These are phyloP conservation scores for Phaeodactylum tricornutum DNA, from an alignment of 108 stramenopile genomes.

Conservation along the genomic window DNA sequence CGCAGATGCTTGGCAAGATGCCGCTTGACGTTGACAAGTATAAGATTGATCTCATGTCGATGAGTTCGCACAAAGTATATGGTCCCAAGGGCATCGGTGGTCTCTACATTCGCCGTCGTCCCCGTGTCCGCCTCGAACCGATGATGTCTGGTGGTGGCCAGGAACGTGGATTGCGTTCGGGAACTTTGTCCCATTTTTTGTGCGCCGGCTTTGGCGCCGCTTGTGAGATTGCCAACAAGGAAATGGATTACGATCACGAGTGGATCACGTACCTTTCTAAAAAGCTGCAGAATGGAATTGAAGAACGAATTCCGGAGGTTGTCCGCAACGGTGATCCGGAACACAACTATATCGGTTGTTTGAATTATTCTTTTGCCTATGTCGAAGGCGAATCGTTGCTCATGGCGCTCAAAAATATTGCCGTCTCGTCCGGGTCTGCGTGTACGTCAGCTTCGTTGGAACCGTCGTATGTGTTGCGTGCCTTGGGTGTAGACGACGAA, in stretches of 20 bases:
- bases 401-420: slow-evolving; percentile 98
- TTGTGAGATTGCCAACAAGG: slow-evolving; percentile 76
- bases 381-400: slow-evolving; percentile 97
- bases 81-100: slow-evolving; percentile 99
- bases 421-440: slow-evolving; percentile 94
- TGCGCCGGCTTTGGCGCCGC: slow-evolving; percentile 94
- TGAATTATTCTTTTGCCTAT: slow-evolving; percentile 98
- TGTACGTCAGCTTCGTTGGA: slow-evolving; percentile 97
- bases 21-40: slow-evolving; percentile 92
- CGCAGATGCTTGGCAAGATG: slow-evolving; percentile 97
- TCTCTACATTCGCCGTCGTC: slow-evolving; percentile 90
- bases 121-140: slow-evolving; percentile 96
- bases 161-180: slow-evolving; percentile 89
- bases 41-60: slow-evolving; percentile 92
- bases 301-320: slow-evolving; percentile 78
- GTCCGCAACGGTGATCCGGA: slow-evolving; percentile 88
- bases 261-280: slow-evolving; percentile 70
- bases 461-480: slow-evolving; percentile 97
- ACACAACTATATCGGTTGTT: slow-evolving; percentile 85
- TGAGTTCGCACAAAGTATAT: slow-evolving; percentile 97
- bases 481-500: slow-evolving; percentile 97
- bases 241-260: slow-evolving; percentile 75
- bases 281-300: slow-evolving; percentile 77
- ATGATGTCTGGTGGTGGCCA: slow-evolving; percentile 96
- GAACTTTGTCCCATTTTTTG: slow-evolving; percentile 83